phyloP scores from a whole-genome alignment of 2,329 filamentous ascomycete genomes.

The Byssoonygena ceratinophila region DNA sequence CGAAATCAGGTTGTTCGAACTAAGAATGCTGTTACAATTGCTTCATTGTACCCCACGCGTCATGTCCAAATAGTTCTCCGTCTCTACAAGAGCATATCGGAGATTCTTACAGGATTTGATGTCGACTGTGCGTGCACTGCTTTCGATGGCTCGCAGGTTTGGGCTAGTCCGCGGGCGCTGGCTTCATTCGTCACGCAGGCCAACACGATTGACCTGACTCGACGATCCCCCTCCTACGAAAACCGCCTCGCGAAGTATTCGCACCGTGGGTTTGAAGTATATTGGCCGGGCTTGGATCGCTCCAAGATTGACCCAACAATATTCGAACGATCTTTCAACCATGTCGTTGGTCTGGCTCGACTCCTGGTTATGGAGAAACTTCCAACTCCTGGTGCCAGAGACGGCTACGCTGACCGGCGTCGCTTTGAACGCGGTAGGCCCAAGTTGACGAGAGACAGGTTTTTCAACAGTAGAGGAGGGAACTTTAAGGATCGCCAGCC shows the following conservation, averaged over 20 bases:
- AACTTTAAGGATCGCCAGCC: slow-evolving; percentile 70
- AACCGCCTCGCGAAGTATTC: slow-evolving; percentile 79
- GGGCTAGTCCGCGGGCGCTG: slow-evolving; percentile 63
- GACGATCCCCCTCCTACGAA: slow-evolving; percentile 77
- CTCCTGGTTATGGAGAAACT: slow-evolving; percentile 70
- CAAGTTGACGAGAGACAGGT: slow-evolving; percentile 37
- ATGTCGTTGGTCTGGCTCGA: slow-evolving; percentile 66
- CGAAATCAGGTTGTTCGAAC: slow-evolving; percentile 56
- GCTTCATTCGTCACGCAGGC: slow-evolving; percentile 70
- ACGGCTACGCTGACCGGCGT: slow-evolving; percentile 59
- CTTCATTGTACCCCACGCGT: slow-evolving; percentile 69
- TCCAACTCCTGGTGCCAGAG: slow-evolving; percentile 57
- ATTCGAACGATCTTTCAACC: slow-evolving; percentile 67
- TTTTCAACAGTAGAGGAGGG: slow-evolving; percentile 41
- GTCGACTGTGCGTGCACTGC: slow-evolving; percentile 75
- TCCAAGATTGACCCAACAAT: slow-evolving; percentile 74
- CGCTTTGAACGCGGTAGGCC: slow-evolving; percentile 64
- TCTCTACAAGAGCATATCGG: slow-evolving; percentile 71
- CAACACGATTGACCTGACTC: slow-evolving; percentile 67
- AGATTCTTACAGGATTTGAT: slow-evolving; percentile 80
- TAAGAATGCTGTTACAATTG: slow-evolving; percentile 79
- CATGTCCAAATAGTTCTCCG: slow-evolving; percentile 80
- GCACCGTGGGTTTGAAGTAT: slow-evolving; percentile 72
- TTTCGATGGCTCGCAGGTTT: slow-evolving; percentile 72
- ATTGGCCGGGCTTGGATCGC: slow-evolving; percentile 65